Percentiles rank a stretch among this genome's conserved stretches.
These are phyloP conservation scores for Dioszegia hungarica DNA, from an alignment of 768 basidiomycete species.

Conservation along the genomic window DNA sequence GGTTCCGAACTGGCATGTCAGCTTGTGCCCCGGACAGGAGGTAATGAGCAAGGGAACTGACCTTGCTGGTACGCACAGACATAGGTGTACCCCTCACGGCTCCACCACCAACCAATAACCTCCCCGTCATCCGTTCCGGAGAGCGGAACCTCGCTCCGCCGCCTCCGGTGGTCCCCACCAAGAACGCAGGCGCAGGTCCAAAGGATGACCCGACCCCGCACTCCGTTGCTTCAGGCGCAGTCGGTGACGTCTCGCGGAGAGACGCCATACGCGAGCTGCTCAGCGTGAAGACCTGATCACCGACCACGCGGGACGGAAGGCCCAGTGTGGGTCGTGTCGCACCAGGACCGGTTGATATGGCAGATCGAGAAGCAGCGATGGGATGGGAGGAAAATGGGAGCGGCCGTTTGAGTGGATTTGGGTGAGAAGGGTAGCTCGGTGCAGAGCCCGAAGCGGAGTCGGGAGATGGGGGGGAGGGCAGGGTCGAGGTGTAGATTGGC, in stretches of 20 bases:
- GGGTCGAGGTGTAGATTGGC: background rate
- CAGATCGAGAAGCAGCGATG: background rate
- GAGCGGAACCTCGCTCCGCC: background rate
- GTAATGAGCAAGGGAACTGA: background rate
- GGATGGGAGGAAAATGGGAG: background rate
- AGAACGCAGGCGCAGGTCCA: background rate
- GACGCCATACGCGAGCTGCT: background rate
- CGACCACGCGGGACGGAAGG: constrained; percentile 23
- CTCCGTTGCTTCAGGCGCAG: background rate
- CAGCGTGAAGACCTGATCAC: constrained; percentile 2
- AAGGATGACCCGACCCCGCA: background rate
- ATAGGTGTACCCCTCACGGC: background rate
- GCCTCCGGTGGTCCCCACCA: background rate
- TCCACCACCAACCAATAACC: background rate
- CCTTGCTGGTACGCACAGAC: background rate
- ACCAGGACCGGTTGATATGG: background rate
- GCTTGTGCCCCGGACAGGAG: background rate
- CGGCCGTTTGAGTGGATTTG: constrained; percentile 25
- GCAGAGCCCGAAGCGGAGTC: background rate
- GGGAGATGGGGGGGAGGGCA: background rate
- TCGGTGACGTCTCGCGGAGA: background rate
- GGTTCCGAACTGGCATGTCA: background rate
- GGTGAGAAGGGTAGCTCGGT: background rate
- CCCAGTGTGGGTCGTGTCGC: constrained; percentile 16
- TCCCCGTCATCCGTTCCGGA: background rate